Percentiles rank a stretch among this genome's conserved stretches.
Conservation (phyloP, 192 early-diverging fungal species). For the Coemansia sp. region DNA sequence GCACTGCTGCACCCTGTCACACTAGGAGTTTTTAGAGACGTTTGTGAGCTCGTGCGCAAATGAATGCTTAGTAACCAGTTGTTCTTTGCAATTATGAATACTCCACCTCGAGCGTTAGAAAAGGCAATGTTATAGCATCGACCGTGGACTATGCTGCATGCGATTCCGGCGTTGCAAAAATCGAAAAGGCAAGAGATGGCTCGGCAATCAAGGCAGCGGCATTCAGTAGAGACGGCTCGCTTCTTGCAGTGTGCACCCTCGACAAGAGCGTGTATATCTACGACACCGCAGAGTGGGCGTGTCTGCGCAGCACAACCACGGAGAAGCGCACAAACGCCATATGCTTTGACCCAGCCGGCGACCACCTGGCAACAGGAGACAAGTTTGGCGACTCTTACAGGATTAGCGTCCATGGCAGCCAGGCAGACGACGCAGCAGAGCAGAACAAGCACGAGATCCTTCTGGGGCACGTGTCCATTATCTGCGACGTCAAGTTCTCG, state of each 20-base stretch:
- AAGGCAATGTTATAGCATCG: conserved; percentile 35
- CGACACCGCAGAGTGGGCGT: conserved; percentile 60
- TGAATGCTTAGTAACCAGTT: neutral
- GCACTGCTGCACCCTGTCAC: neutral
- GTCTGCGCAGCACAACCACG: conserved; percentile 47
- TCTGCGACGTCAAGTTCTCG: conserved; percentile 81
- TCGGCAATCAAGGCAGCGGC: conserved; percentile 51
- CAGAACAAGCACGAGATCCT: conserved; percentile 49
- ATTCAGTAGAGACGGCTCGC: conserved; percentile 61
- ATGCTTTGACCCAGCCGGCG: conserved; percentile 66
- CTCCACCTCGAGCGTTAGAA: conserved; percentile 5
- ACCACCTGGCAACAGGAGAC: conserved; percentile 76
- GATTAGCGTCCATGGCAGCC: neutral
- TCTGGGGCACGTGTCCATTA: conserved; percentile 94
- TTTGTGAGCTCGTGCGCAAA: neutral
- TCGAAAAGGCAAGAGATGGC: conserved; percentile 39
- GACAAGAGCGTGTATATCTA: conserved; percentile 74
- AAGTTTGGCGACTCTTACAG: conserved; percentile 94
- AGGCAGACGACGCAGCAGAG: neutral
- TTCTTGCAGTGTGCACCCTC: conserved; percentile 64
- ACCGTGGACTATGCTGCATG: neutral
- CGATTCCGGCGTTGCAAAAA: conserved; percentile 6
- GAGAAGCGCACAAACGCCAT: conserved; percentile 79
- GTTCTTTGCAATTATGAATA: neutral
- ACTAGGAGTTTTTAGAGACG: no score